Percentiles rank a stretch among this genome's conserved stretches.
Evolutionary conservation across 352 stramenopile species (phyloP).

Genomic region (Phytopythium vexans): DNA sequence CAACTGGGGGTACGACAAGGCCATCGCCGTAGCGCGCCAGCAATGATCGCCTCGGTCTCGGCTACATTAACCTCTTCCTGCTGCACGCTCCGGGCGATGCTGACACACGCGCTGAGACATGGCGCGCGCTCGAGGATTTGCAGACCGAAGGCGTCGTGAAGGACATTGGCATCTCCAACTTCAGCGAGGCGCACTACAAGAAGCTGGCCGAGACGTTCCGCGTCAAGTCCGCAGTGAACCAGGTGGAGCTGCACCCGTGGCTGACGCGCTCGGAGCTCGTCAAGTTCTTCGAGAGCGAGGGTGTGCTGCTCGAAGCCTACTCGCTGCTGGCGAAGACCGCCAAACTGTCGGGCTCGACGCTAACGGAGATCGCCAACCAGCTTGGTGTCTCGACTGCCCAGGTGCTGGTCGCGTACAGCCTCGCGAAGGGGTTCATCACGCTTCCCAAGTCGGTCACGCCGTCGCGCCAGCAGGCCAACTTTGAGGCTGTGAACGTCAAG

Average conservation of each 20-base stretch:
- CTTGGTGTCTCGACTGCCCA: constrained; percentile 32
- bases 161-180: no score
- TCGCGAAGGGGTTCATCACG: constrained; percentile 56
- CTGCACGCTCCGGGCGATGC: constrained; percentile 58
- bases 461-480: constrained; percentile 43
- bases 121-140: no score
- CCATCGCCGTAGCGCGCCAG: constrained; percentile 43
- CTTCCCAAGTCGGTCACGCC: constrained; percentile 54
- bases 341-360: constrained; percentile 25
- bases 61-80: constrained; percentile 81
- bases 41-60: constrained; percentile 54
- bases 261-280: no score
- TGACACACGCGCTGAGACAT: constrained; percentile 32
- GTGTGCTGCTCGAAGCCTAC: constrained; percentile 64
- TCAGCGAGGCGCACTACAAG: no score
- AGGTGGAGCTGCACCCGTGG: no score
- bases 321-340: constrained; percentile 37
- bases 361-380: constrained; percentile 32
- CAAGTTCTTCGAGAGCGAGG: no score
- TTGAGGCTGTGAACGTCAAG: constrained; percentile 35
- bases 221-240: no score
- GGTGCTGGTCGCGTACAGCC: constrained; percentile 53
- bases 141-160: no score
- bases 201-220: no score
- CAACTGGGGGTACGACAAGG: constrained; percentile 70